These are phyloP conservation scores for Pistacia atlantica DNA, from an alignment of 345 rosid genomes.

Conservation along the genomic window DNA sequence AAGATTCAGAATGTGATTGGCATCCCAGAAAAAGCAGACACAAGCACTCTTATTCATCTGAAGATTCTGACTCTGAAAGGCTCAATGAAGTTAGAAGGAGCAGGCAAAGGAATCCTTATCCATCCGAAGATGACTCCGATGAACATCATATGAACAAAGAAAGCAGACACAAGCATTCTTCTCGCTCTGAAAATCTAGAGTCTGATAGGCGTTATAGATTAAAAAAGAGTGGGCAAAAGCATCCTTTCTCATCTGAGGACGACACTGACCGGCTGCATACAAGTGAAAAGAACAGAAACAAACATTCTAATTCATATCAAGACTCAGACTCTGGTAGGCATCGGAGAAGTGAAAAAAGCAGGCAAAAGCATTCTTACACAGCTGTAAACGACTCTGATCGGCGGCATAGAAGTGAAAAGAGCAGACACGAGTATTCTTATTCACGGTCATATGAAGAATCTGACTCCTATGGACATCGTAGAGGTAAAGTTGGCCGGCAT, in stretches of 20 bases:
- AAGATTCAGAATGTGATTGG: conserved; percentile 35
- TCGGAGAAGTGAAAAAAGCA: conserved; percentile 20
- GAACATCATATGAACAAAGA: conserved; percentile 21
- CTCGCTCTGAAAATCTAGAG: conserved; percentile 30
- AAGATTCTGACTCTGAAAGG: conserved; percentile 31
- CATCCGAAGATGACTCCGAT: conserved; percentile 28
- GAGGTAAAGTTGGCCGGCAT: conserved; percentile 18
- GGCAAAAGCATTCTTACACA: conserved; percentile 19
- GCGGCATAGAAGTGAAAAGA: conserved; percentile 21
- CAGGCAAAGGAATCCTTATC: conserved; percentile 29
- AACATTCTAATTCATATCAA: conserved; percentile 21
- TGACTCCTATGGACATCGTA: conserved; percentile 9
- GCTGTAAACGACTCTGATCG: conserved; percentile 22
- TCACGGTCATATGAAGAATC: conserved; percentile 19
- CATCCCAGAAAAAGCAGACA: conserved; percentile 34
- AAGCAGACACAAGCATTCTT: conserved; percentile 27
- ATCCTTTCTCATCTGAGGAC: conserved; percentile 18
- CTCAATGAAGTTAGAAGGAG: conserved; percentile 28
- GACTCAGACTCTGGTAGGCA: conserved; percentile 24
- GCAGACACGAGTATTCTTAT: conserved; percentile 16
- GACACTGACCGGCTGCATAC: conserved; percentile 16
- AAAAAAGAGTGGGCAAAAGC: conserved; percentile 22
- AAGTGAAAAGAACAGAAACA: conserved; percentile 22
- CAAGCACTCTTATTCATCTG: conserved; percentile 33
- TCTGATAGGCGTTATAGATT: conserved; percentile 21